Evolutionary conservation across 345 rosid species (phyloP).

Genomic region (Hibiscus syriacus): DNA sequence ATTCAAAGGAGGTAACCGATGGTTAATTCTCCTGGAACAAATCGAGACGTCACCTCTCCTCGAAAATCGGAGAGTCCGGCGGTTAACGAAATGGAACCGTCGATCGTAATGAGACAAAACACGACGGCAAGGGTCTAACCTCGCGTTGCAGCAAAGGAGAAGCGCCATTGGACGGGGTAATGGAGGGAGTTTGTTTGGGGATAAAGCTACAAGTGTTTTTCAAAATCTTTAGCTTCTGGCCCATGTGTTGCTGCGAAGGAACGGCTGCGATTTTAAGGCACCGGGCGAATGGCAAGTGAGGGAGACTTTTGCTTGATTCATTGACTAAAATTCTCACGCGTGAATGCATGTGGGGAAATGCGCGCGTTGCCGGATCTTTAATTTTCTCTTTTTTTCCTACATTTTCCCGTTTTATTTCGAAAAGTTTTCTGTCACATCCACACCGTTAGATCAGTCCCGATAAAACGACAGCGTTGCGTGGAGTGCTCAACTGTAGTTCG

Average conservation of each 20-base stretch:
- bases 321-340: constrained; percentile 4
- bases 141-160: constrained; percentile 30
- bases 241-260: constrained; percentile 6
- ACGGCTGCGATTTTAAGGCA: constrained; percentile 6
- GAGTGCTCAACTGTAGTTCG: not conserved
- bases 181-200: constrained; percentile 10
- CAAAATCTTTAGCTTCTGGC: constrained; percentile 8
- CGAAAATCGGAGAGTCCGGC: constrained; percentile 21
- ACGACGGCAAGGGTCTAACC: constrained; percentile 22
- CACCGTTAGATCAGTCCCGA: not conserved
- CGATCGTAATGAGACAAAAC: constrained; percentile 23
- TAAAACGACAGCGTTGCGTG: not conserved
- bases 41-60: constrained; percentile 8
- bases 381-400: too few relatives aligned
- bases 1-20: constrained; percentile 20
- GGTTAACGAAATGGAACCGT: constrained; percentile 8
- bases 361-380: not conserved
- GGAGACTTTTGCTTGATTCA: not conserved
- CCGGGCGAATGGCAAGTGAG: not conserved
- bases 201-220: constrained; percentile 4
- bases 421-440: not conserved
- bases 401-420: not conserved
- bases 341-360: not conserved
- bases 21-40: constrained; percentile 8
- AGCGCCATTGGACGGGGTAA: constrained; percentile 38